Conservation (phyloP, 768 basidiomycete species). For the Suillus lakei region DNA sequence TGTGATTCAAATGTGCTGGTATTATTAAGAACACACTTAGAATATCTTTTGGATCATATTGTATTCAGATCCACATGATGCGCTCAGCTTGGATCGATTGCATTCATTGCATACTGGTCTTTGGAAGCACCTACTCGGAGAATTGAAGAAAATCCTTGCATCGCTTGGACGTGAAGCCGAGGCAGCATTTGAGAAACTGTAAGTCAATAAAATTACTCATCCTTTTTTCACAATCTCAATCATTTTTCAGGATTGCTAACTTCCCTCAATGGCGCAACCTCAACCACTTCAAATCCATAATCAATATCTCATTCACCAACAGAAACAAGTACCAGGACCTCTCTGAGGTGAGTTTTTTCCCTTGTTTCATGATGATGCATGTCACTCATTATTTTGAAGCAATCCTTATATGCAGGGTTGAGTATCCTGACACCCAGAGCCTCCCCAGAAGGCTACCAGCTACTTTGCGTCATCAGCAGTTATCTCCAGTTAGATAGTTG, state of each 20-base stretch:
- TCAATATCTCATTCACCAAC: constrained; percentile 37
- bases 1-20: too few species aligned
- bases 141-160: constrained; percentile 27
- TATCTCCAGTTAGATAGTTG: constrained; percentile 38
- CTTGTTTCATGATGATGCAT: background rate
- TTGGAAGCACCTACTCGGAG: constrained; percentile 36
- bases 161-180: constrained; percentile 14
- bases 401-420: background rate
- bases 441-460: constrained; percentile 22
- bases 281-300: constrained; percentile 34
- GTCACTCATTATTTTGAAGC: constrained; percentile 1
- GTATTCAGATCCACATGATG: constrained; percentile 38
- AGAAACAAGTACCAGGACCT: constrained; percentile 42
- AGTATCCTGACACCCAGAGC: background rate
- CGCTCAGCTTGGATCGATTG: constrained; percentile 44
- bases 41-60: constrained; percentile 46
- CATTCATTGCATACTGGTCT: constrained; percentile 41
- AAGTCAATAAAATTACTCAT: constrained; percentile 12
- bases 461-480: constrained; percentile 33
- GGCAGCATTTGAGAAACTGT: constrained; percentile 26
- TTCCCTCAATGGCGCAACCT: constrained; percentile 41
- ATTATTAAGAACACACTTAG: constrained; percentile 20
- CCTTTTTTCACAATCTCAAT: constrained; percentile 2
- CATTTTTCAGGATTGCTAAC: constrained; percentile 27
- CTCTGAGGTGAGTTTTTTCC: constrained; percentile 32